Evolutionary conservation across 2,329 filamentous ascomycete genomes (phyloP), one percentile per base, ranked within the genome.

Genomic region (Calonectria multiphialidica): DNA sequence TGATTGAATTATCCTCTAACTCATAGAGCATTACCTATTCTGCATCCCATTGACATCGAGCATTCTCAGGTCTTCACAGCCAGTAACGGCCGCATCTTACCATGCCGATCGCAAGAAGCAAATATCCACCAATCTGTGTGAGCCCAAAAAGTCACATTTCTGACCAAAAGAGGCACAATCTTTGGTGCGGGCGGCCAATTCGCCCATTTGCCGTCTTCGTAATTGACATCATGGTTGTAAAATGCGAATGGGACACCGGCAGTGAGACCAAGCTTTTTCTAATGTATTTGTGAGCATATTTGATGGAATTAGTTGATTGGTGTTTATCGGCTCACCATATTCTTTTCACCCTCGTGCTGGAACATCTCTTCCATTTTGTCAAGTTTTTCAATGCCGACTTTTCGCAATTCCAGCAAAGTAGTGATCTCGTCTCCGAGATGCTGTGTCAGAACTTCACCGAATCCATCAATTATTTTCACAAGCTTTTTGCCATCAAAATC

Each of bases 61-160:
- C n/a, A 37, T 12, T 5, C 5, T 59, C 33, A 59, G 13, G 21
- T 59, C 16, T 37, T 62, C 15, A 70, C 49, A n/a, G 62, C 50
- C 15, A 45, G 35, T 13, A 70, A 53, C 5, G 62, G 33, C 3
- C 37, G 50, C n/a, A 70, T 12, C 0, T 66, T 30, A 2, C 68
- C 68, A 21, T 33, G n/a, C 2, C 68, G 44, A 30, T 70, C 62
- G n/a, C 68, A 66, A 10, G 68, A 16, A 8, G 61, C 50, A 40
- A 42, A 70, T 44, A 66, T 65, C 68, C 68, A 70, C 68, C 61
- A 61, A 53, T 66, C 61, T 16, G 33, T 47, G 21, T 70, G 68
- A 10, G 30, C 50, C 68, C 68, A 70, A n/a, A 44, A 70, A 1
- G 62, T 44, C 18, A 70, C 68, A 33, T 66, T 33, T 15, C 68